Base-by-base conservation (phyloP, 1,284 basidiomycete species). In the Mycena citricolor region DNA sequence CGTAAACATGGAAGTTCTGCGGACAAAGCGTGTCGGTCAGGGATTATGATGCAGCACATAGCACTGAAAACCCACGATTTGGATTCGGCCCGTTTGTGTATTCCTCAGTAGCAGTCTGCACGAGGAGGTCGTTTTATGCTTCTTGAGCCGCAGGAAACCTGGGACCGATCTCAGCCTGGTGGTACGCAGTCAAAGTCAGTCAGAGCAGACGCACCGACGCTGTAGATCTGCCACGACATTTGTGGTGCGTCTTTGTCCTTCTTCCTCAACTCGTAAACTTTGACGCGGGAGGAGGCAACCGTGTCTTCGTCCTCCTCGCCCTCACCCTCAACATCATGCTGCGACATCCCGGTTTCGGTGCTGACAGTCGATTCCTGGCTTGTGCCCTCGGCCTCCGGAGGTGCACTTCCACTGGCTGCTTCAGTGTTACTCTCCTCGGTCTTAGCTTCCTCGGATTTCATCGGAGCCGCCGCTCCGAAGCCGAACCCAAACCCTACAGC, bases 281-380 rank as follows among this genome's bases (percentile, higher is more conserved):
- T 89, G 36, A 77, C 70, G 56, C 76, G 78, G 40, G 77, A 68
- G 39, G 75, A 70, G 60, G 83, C 70, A 14, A 72, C 66, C 3
- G 86, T 90, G 44, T 83, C 81, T 61, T 94, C 90, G 32, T 84
- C 73, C 61, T 94, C 86, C 65, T 93, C 90, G 13, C 86, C 86
- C 56, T 80, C 79, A n/a, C 86, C 86, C 54, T 86, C 85, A 36
- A 69, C 69, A 52, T 86, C 85, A 26, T n/a, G n/a, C 14, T 47
- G 17, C 35, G 49, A 29, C 25, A 54, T 21, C 32, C 55, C 41
- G n/a, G n/a, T n/a, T n/a, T n/a, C n/a, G n/a, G 42, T 36, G 8
- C 53, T 49, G 10, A 36, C 47, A 12, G 54, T 51, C 4, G 54
- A 48, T 39, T 62, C 63, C 8, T 64, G 65, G 2, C 65, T 66